Base-by-base conservation (phyloP, 139 green algal genomes). In the Mesotaenium endlicherianum region DNA sequence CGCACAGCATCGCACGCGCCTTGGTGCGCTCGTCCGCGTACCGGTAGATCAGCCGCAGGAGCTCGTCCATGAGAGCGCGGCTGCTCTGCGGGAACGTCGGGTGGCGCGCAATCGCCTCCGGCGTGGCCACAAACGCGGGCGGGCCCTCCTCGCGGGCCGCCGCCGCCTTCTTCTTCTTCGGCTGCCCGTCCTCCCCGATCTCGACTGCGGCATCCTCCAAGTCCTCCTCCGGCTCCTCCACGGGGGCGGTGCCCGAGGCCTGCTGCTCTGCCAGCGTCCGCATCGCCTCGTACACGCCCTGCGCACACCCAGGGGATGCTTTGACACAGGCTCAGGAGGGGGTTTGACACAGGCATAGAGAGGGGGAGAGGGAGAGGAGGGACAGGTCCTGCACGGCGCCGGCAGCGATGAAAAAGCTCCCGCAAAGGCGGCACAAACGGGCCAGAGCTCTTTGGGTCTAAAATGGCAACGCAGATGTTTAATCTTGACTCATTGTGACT, bases 1-100 rank as follows among this genome's bases (percentile, higher is more conserved):
- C 89, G 91, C 94, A 98, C 77, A 99, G 91, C 92, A 98, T 95
- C 34, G 94, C 94, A 47, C 97, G 93, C 17, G 95, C 95, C 90
- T 99, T 99, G 83, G 93, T 93, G 82, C 97, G 94, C 90, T 99
- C 97, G 70, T 98, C 96, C 17, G 95, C 97, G 45, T 96, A 83
- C 31, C 86, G 77, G 88, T 97, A 99, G 74, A 99, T 95, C 40
- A 82, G 60, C 2, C 43, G 39, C 30, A 91, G 86, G 31, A 98
- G 94, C 30, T 58, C 26, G 16, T 83, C 36, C 81, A 86, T 75
- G n/a, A 90, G 47, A 38, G 20, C 75, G 4, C 45, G 58, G 41
- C 53, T 45, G 6, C 70, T 80, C 44, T 88, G 82, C 30, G 72
- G 84, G 78, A 90, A 84, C 3, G 42, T 71, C 40, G 70, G 31